Evolutionary conservation across 2,329 filamentous ascomycete species (phyloP), one percentile per base, ranked within the genome.

Genomic region (Periglandula ipomoeae): DNA sequence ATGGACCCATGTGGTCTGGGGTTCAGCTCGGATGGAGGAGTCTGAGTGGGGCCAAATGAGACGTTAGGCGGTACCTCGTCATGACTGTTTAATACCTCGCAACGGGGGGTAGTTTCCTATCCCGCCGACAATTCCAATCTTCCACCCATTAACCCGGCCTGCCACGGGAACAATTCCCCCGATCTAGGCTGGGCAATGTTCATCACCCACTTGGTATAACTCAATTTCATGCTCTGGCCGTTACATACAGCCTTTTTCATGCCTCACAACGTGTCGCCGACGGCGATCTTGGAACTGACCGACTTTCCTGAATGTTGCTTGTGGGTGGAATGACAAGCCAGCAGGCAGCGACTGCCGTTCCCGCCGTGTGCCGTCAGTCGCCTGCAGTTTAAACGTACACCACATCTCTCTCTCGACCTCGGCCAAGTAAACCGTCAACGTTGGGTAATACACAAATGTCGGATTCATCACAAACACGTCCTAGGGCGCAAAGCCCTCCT

Each of bases 401-500:
- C n/a, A n/a, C n/a, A n/a, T n/a, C n/a, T n/a, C n/a, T n/a, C n/a
- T n/a, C n/a, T n/a, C n/a, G n/a, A n/a, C n/a, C n/a, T n/a, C n/a
- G n/a, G 15, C 30, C 30, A 32, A 32, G 7, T 10, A 13, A 27
- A 5, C 26, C 11, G 26, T 11, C 26, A 6, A 27, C 6, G 26
- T 27, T 27, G 11, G 11, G 26, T 27, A 27, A 2, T 19, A n/a
- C 7, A 13, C 8, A 19, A 26, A 48, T 48, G 46, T 39, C 46
- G 15, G 22, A 35, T 17, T 5, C 11, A 19, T 5, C 37, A 9
- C 23, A n/a, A 23, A 13, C 27, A 17, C 40, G 48, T 15, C 17
- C 32, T 32, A 53, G 55, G 51, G 48, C 51, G 20, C 17, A 52
- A 15, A 65, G 62, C 41, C 62, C 61, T 4, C 59, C 52, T 15